These are phyloP conservation scores for Biscogniauxia sp. DNA, from an alignment of 2,329 filamentous ascomycete species.

Conservation along the genomic window DNA sequence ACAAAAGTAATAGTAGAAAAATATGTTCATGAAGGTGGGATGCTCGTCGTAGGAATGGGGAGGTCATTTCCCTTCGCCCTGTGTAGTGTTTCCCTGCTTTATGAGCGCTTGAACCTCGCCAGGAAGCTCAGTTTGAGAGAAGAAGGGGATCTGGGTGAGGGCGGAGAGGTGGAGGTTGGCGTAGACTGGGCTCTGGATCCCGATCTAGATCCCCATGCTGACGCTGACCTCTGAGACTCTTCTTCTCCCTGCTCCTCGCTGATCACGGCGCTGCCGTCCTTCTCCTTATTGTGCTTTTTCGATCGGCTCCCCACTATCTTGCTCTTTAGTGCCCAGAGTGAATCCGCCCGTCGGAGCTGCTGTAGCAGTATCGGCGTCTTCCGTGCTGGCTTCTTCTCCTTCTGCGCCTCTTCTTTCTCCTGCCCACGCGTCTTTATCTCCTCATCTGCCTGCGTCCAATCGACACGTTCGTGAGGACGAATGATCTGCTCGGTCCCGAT, in stretches of 20 bases:
- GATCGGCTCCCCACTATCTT: slow-evolving; percentile 36
- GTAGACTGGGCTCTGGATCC: neutral
- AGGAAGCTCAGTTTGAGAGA: neutral
- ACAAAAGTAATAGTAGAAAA: too few relatives aligned
- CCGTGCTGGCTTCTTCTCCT: slow-evolving; percentile 7
- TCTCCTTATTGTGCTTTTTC: slow-evolving; percentile 17
- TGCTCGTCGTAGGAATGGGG: too few relatives aligned
- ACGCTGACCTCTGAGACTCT: neutral
- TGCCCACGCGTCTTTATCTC: slow-evolving; percentile 18
- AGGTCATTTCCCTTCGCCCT: too few relatives aligned
- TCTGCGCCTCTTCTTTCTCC: slow-evolving; percentile 8
- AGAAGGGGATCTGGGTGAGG: neutral
- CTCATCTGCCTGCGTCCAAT: slow-evolving; percentile 61
- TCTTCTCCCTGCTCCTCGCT: neutral
- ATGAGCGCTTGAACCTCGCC: neutral
- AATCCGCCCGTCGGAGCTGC: slow-evolving; percentile 44
- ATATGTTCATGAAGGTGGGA: too few relatives aligned
- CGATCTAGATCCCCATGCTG: neutral
- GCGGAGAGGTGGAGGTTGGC: neutral
- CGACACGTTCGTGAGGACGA: slow-evolving; percentile 35
- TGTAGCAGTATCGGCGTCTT: slow-evolving; percentile 5
- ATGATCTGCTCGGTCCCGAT: too few relatives aligned
- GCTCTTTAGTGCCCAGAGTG: slow-evolving; percentile 48
- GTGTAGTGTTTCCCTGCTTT: neutral
- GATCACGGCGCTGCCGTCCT: slow-evolving; percentile 25